Percentiles rank a stretch among this genome's conserved stretches.
Evolutionary conservation across 495 filamentous ascomycete species (phyloP).

Genomic region (Penicillium fimorum): DNA sequence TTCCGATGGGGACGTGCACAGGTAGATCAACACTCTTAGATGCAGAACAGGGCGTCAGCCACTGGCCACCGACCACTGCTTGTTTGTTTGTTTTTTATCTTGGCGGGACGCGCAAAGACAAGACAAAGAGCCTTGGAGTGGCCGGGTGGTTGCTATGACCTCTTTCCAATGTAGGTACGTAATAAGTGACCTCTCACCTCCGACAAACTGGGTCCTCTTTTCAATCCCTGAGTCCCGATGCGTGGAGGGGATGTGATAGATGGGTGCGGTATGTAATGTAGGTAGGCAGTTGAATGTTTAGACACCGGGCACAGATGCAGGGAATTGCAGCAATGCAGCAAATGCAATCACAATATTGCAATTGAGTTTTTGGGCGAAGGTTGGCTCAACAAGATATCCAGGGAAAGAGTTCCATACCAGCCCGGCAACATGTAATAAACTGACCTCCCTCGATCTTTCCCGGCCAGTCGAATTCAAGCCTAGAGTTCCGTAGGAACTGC

Average conservation of each 20-base stretch:
- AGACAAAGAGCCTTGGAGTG: not conserved
- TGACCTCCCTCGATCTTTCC: not conserved
- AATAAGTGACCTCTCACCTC: not conserved
- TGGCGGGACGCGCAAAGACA: not conserved
- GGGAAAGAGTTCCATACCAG: not conserved
- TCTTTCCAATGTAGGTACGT: not conserved
- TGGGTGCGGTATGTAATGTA: not conserved
- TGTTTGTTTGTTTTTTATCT: conserved; percentile 5
- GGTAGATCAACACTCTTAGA: not conserved
- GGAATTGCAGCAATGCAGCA: not conserved
- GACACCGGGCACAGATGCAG: not conserved
- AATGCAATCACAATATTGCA: not conserved
- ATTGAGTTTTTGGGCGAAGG: not conserved
- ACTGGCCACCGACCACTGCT: conserved; percentile 5
- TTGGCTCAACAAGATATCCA: not conserved
- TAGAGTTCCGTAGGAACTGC: not conserved
- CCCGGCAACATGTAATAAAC: not conserved
- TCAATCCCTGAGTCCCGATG: conserved; percentile 11
- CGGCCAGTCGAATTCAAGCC: conserved; percentile 5
- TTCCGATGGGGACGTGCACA: conserved; percentile 4
- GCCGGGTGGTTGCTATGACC: conserved; percentile 3
- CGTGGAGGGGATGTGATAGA: not conserved
- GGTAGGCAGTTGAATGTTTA: not conserved
- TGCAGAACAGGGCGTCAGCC: not conserved
- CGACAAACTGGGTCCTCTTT: conserved; percentile 10